phyloP scores from a whole-genome alignment of 176 grass and related monocot genomes.

The Ensete glaucum region DNA sequence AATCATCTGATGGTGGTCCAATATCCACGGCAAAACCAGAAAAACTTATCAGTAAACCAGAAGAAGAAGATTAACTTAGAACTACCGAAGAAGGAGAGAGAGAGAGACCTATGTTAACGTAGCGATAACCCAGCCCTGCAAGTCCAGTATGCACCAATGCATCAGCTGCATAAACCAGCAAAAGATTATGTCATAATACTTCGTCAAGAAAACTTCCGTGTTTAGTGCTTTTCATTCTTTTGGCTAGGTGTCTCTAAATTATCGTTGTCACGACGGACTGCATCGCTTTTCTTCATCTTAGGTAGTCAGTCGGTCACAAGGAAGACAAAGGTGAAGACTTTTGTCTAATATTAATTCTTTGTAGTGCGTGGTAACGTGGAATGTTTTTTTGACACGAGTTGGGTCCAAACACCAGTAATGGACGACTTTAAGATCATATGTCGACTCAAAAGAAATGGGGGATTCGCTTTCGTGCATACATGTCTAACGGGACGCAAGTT shows the following conservation, averaged over 20 bases:
- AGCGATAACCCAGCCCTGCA: constrained; percentile 60
- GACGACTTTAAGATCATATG: not conserved
- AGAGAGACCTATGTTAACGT: constrained; percentile 74
- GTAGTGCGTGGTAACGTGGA: not conserved
- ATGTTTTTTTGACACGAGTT: too few relatives aligned
- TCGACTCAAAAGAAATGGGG: not conserved
- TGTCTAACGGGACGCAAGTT: not conserved
- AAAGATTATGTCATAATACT: not conserved
- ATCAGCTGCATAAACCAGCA: constrained; percentile 59
- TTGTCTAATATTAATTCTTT: not conserved
- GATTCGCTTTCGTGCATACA: not conserved
- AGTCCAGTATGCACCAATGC: constrained; percentile 70
- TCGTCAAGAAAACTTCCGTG: too few relatives aligned
- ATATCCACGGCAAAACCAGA: constrained; percentile 4
- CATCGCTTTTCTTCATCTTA: not conserved
- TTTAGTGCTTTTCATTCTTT: too few relatives aligned
- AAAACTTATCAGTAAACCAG: not conserved
- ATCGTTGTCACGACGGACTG: too few relatives aligned
- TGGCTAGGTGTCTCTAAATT: too few relatives aligned
- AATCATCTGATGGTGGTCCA: constrained; percentile 65
- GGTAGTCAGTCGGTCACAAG: not conserved
- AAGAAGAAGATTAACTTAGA: not conserved
- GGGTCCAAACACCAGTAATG: too few relatives aligned
- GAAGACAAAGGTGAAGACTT: not conserved
- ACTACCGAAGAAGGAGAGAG: not conserved